Base-by-base conservation (phyloP, 2,329 filamentous ascomycete species). In the Plenodomus lindquistii region DNA sequence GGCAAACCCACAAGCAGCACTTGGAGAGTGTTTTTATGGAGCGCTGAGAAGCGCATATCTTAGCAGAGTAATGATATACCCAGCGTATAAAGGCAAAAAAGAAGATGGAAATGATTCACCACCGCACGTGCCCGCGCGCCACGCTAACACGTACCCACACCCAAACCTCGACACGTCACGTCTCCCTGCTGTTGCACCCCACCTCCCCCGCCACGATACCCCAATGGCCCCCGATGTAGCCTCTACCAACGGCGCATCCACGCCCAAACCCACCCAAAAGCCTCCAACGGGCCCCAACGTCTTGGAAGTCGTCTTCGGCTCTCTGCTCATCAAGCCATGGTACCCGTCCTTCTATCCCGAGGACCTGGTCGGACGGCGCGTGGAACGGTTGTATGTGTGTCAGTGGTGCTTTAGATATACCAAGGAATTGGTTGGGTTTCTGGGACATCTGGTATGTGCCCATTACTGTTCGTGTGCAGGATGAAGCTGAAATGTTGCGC, bases 321-420 rank as follows among this genome's bases (percentile, higher is more conserved):
- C 91, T 62, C 79, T 94, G 24, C 85, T 86, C 62, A 95, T 97
- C 75, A 85, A 86, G 62, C 88, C 92, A 2, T 96, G 92, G 91
- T 97, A 94, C 71, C 90, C 91, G 7, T 95, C 90, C 15, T 94
- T 92, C 72, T 96, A 97, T 71, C 75, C 85, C 4, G 78, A 96
- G 83, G 77, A 91, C 57, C 63, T 79, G 6, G 70, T 79, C 11
- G 76, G 75, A 22, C 57, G 72, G 42, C 68, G 69, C 44, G 60
- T 72, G 13, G 76, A 79, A 20, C 67, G 85, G 46, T 77, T 97
- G 7, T 95, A 92, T 62, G 88, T 97, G 27, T 99, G 94, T 68
- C 87, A 89, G 27, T 88, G 85, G 79, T 99, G 94, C 77, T 97
- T 97, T 79, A 93, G 92, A 68, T 99, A 99, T 73, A 88, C 87